A percentile compares a stretch with the other conserved stretches of the same genome.
Conservation (phyloP, 768 basidiomycete genomes). For the Tricholoma sp. region DNA sequence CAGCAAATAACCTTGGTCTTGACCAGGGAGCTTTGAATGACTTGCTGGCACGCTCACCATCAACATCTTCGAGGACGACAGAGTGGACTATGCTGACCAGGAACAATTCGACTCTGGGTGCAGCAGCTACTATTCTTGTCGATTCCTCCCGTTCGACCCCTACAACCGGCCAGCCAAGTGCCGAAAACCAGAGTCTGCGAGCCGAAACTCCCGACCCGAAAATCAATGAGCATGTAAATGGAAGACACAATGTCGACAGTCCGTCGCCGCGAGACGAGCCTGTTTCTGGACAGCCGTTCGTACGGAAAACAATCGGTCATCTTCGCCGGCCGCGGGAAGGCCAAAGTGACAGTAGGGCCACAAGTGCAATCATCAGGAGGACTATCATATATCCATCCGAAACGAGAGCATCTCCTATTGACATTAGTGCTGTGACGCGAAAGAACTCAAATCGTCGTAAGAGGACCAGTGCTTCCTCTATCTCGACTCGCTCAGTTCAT, state of each 20-base stretch:
- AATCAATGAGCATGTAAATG: conserved; percentile 11
- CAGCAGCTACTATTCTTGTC: conserved; percentile 23
- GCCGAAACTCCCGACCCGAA: conserved; percentile 16
- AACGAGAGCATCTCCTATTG: conserved; percentile 48
- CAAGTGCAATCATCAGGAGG: conserved; percentile 60
- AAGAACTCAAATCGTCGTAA: conserved; percentile 59
- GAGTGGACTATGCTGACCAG: conserved; percentile 40
- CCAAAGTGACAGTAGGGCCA: conserved; percentile 25
- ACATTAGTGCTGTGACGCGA: conserved; percentile 48
- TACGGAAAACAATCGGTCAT: conserved; percentile 29
- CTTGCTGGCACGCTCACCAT: conserved; percentile 65
- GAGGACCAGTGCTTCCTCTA: conserved; percentile 53
- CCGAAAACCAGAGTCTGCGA: conserved; percentile 11
- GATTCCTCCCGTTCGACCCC: conserved; percentile 17
- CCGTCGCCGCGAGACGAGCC: conserved; percentile 22
- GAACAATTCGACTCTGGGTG: conserved; percentile 34
- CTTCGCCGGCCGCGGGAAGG: conserved; percentile 37
- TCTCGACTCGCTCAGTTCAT: conserved; percentile 69
- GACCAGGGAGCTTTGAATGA: conserved; percentile 69
- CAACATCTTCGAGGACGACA: conserved; percentile 53
- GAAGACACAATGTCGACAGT: conserved; percentile 18
- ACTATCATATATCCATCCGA: conserved; percentile 80
- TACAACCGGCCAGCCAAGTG: conserved; percentile 7
- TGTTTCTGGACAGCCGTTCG: conserved; percentile 30
- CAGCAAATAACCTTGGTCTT: conserved; percentile 69